Evolutionary conservation across 1,284 basidiomycete species (phyloP), one percentile per base, ranked within the genome.

Genomic region (Agaricales sp.): DNA sequence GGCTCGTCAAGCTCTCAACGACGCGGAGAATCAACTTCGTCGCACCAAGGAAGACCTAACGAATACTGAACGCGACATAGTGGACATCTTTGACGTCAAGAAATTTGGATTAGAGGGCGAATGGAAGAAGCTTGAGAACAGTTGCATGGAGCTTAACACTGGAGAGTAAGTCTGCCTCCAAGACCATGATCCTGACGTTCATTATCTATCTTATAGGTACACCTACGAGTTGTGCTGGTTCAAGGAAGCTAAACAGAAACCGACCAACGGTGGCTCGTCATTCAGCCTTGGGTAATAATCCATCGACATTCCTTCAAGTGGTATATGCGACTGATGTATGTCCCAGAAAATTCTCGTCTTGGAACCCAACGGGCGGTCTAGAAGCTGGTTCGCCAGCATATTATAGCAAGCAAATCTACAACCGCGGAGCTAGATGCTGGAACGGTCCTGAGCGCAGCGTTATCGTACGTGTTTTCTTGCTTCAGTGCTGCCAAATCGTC

Each of bases 171-270:
- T 80, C 2, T 4, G 47, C 8, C 20, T 41, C 2, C 21, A 48
- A 43, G 0, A 14, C 26, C 24, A 18, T 43, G 46, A 16, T 8
- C 35, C 39, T 19, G 14, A 14, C 45, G 1, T 21, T 25, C 23
- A 18, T 47, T n/a, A 47, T 44, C 16, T 21, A 19, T 38, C 35
- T 41, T 41, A 0, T 53, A 93, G 91, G 54, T 99, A 98, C 66
- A 92, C 85, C 1, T 99, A 99, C 65, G 91, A 95, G 63, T 74
- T 97, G n/a, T 99, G 95, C 69, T 78, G 97, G 59, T 97, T 98
- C 56, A 80, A 84, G 12, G 80, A 86, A 55, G 89, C 87, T 1
- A 87, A 74, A 48, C 95, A 99, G 67, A 96, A 89, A 65, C 85
- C 89, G 16, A 88, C 87, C 62, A 80, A 84, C 53, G 90, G 92